A percentile compares a stretch with the other conserved stretches of the same genome.
These are phyloP conservation scores for Boletus albobrunnescens DNA, from an alignment of 1,284 basidiomycete species.

Conservation along the genomic window DNA sequence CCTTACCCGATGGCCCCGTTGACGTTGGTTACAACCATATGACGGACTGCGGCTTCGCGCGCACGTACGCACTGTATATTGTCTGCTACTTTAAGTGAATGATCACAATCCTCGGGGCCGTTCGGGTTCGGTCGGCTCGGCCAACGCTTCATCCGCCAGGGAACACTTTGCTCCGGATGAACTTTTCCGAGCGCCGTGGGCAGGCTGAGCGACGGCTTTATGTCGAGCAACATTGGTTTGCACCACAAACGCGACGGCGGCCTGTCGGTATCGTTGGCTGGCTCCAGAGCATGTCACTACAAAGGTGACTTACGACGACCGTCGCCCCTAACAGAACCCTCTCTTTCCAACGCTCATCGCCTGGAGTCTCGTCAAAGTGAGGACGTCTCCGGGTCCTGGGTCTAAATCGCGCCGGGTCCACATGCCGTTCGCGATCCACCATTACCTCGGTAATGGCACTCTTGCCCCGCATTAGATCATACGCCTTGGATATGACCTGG, in stretches of 20 bases:
- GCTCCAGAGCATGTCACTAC: background rate
- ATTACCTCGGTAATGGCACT: slow-evolving; percentile 21
- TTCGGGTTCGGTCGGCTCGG: slow-evolving; percentile 11
- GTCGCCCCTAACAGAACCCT: slow-evolving; percentile 46
- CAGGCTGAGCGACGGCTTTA: slow-evolving; percentile 13
- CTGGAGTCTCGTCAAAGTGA: slow-evolving; percentile 30
- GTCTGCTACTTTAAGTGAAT: background rate
- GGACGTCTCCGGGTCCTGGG: slow-evolving; percentile 19
- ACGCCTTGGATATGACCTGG: slow-evolving; percentile 57
- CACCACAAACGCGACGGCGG: slow-evolving; percentile 27
- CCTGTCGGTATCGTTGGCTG: slow-evolving; percentile 10
- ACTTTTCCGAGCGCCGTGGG: slow-evolving; percentile 2
- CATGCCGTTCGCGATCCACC: slow-evolving; percentile 23
- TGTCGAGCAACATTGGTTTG: slow-evolving; percentile 26
- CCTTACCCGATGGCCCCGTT: too few species aligned
- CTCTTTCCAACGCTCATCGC: slow-evolving; percentile 56
- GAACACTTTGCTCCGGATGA: slow-evolving; percentile 5
- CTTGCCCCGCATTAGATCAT: slow-evolving; percentile 51
- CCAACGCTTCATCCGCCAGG: slow-evolving; percentile 20
- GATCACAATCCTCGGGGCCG: slow-evolving; percentile 1
- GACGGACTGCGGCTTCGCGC: background rate
- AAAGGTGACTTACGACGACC: slow-evolving; percentile 38
- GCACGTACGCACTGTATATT: background rate
- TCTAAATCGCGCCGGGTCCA: slow-evolving; percentile 28
- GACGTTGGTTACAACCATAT: background rate